These are phyloP conservation scores for Arachis stenosperma DNA, from an alignment of 306 rosid species.

Conservation along the genomic window DNA sequence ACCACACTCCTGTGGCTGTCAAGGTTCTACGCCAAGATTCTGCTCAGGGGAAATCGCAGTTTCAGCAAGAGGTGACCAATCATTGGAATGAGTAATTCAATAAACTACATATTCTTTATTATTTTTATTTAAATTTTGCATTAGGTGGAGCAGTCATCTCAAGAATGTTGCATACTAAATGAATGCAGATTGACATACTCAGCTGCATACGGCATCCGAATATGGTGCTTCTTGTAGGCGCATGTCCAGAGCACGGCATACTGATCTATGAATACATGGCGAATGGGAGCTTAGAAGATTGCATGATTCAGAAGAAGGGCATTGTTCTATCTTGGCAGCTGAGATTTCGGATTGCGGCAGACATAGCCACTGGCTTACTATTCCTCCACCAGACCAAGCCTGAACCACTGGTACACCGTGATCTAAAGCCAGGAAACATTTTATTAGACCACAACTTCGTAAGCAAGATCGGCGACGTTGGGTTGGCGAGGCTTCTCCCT, in stretches of 20 bases:
- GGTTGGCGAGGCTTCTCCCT: conserved; percentile 89
- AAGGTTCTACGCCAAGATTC: conserved; percentile 70
- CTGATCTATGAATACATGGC: conserved; percentile 90
- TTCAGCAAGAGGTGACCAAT: conserved; percentile 88
- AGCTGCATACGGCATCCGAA: conserved; percentile 95
- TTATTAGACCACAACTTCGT: conserved; percentile 77
- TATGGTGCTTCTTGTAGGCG: conserved; percentile 97
- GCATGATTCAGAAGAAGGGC: conserved; percentile 54
- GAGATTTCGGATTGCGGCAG: conserved; percentile 80
- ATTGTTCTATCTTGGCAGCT: conserved; percentile 67
- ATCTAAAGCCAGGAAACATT: conserved; percentile 90
- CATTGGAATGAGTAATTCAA: conserved; percentile 36
- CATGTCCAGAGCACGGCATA: conserved; percentile 87
- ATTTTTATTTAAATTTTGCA: conserved; percentile 10
- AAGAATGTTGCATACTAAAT: too few species aligned
- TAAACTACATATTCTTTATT: conserved; percentile 14
- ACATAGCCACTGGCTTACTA: conserved; percentile 78
- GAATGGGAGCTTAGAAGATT: conserved; percentile 87
- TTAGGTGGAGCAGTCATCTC: neutral
- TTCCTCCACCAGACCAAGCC: conserved; percentile 97
- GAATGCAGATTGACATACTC: conserved; percentile 78
- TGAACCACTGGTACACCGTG: conserved; percentile 94
- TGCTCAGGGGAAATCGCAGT: conserved; percentile 63
- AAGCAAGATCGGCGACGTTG: conserved; percentile 86
- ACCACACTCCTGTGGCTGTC: conserved; percentile 85